Percentiles rank a stretch among this genome's conserved stretches.
Evolutionary conservation across 495 filamentous ascomycete genomes (phyloP).

Genomic region (Trichoderma orchidacearum): DNA sequence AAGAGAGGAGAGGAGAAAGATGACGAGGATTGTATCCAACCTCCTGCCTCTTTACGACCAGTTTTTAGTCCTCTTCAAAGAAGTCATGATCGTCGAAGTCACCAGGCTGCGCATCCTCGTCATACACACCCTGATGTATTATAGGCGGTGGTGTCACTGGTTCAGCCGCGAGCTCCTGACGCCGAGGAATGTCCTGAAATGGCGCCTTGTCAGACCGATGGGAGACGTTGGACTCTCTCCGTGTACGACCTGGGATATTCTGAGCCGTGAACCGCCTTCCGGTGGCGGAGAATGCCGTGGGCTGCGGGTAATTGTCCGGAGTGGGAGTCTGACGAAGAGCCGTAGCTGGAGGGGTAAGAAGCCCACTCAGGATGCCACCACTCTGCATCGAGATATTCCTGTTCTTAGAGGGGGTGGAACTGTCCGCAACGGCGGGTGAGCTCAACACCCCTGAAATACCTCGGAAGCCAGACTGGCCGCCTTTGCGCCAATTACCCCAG

Average conservation of each 20-base stretch:
- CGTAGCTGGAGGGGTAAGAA: slow-evolving; percentile 70
- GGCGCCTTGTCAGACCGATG: slow-evolving; percentile 24
- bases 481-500: slow-evolving; percentile 59
- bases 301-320: slow-evolving; percentile 19
- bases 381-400: slow-evolving; percentile 28
- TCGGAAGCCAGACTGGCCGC: slow-evolving; percentile 45
- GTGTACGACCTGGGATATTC: slow-evolving; percentile 23
- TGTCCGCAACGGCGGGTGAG: slow-evolving; percentile 27
- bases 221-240: slow-evolving; percentile 18
- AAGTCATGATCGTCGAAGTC: slow-evolving; percentile 43
- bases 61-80: slow-evolving; percentile 34
- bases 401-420: slow-evolving; percentile 50
- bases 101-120: slow-evolving; percentile 50
- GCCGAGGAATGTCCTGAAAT: slow-evolving; percentile 17
- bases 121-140: slow-evolving; percentile 53
- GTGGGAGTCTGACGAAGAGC: slow-evolving; percentile 46
- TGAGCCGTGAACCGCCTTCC: slow-evolving; percentile 35
- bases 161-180: slow-evolving; percentile 18
- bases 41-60: too few relatives aligned
- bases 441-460: slow-evolving; percentile 21
- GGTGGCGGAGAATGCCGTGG: slow-evolving; percentile 37
- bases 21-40: too few relatives aligned
- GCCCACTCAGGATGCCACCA: slow-evolving; percentile 45
- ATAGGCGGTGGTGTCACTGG: slow-evolving; percentile 53
- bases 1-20: too few relatives aligned